These are phyloP conservation scores for Phytophthora sp. DNA, from an alignment of 352 stramenopile genomes.

Conservation along the genomic window DNA sequence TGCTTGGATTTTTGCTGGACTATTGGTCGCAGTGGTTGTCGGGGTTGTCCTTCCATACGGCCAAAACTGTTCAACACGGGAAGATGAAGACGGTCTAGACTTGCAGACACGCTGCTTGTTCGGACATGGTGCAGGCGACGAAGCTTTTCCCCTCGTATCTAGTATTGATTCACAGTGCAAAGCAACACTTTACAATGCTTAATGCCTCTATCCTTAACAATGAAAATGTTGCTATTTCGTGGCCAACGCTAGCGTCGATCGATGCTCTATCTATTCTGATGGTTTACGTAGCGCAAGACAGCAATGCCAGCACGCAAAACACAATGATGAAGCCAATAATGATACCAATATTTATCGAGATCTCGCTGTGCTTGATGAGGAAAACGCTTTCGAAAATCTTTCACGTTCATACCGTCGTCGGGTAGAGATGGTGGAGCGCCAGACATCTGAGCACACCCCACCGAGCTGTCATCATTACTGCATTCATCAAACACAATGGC, in stretches of 20 bases:
- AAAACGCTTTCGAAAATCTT: conserved; percentile 28
- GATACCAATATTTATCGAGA: conserved; percentile 18
- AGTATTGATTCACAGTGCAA: background rate
- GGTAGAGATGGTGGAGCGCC: conserved; percentile 4
- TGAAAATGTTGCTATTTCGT: too few species aligned
- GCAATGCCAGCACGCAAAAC: background rate
- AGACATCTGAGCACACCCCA: background rate
- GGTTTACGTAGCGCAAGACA: background rate
- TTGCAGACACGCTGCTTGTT: background rate
- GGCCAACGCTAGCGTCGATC: too few species aligned
- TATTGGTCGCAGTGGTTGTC: conserved; percentile 4
- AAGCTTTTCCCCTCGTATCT: background rate
- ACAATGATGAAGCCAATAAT: background rate
- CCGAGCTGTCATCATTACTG: background rate
- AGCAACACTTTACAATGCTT: background rate
- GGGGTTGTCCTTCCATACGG: background rate
- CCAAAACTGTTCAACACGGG: background rate
- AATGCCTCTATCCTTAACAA: background rate
- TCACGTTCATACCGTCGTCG: conserved; percentile 30
- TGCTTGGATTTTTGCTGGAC: conserved; percentile 20
- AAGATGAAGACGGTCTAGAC: background rate
- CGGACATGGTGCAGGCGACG: background rate
- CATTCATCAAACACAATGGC: conserved; percentile 8
- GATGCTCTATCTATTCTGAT: background rate
- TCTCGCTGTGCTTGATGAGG: conserved; percentile 13